Evolutionary conservation across 345 rosid genomes (phyloP).

Genomic region (Brassica juncea): DNA sequence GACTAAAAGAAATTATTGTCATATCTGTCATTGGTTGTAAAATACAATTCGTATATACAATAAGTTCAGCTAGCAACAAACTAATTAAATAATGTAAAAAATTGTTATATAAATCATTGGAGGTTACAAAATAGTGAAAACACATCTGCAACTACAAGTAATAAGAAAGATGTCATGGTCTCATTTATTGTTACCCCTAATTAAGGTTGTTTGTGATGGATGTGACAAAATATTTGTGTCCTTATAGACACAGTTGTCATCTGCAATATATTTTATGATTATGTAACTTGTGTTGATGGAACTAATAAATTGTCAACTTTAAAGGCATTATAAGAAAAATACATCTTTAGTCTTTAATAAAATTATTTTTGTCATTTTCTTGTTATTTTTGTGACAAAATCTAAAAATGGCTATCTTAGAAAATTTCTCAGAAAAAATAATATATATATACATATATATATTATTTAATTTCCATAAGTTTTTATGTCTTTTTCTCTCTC

Average conservation of each 20-base stretch:
- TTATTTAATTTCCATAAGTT: neutral
- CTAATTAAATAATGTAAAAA: neutral
- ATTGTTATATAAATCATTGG: neutral
- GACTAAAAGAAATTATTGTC: neutral
- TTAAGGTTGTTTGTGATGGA: neutral
- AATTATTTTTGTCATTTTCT: too few relatives aligned
- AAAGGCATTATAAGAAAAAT: neutral
- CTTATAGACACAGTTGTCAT: constrained; percentile 4
- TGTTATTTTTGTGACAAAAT: too few relatives aligned
- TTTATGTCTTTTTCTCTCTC: neutral
- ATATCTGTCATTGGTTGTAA: neutral
- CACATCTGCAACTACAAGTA: neutral
- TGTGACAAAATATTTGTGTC: constrained; percentile 6
- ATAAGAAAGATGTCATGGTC: neutral
- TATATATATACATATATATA: neutral
- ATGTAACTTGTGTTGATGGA: neutral
- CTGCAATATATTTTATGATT: neutral
- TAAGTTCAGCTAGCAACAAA: neutral
- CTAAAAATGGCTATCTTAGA: too few relatives aligned
- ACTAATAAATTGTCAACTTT: neutral
- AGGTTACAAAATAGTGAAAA: neutral
- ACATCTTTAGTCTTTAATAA: too few relatives aligned
- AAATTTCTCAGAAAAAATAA: too few relatives aligned
- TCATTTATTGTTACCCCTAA: neutral
- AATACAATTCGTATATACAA: neutral